These are phyloP conservation scores for Arabidopsis lyrata DNA, from an alignment of 441 rosid species.

Conservation along the genomic window DNA sequence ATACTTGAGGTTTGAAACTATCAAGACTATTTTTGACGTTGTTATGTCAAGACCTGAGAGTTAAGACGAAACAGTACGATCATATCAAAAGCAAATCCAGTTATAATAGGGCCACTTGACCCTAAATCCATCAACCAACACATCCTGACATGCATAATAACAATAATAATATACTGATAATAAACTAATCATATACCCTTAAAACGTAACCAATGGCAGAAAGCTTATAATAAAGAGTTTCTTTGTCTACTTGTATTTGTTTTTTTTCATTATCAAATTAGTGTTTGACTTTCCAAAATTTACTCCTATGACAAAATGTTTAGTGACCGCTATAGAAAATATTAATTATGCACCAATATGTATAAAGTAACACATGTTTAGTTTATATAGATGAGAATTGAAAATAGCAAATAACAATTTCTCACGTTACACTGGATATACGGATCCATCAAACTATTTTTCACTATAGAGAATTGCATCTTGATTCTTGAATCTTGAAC, in stretches of 20 bases:
- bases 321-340: background rate
- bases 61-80: background rate
- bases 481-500: background rate
- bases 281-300: constrained; percentile 8
- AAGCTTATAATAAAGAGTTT: constrained; percentile 26
- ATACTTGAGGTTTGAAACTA: background rate
- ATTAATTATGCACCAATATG: background rate
- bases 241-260: constrained; percentile 28
- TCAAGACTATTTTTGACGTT: background rate
- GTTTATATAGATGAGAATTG: too few species aligned
- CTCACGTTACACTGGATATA: constrained; percentile 29
- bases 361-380: constrained; percentile 2
- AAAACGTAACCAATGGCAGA: constrained; percentile 14
- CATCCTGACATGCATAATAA: constrained; percentile 8
- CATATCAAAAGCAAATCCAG: constrained; percentile 28
- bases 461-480: constrained; percentile 8
- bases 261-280: constrained; percentile 13
- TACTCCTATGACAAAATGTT: background rate
- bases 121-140: constrained; percentile 29
- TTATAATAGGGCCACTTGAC: constrained; percentile 6
- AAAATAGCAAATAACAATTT: too few species aligned
- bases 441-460: constrained; percentile 25
- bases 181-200: constrained; percentile 2
- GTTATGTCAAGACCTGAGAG: constrained; percentile 21
- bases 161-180: background rate